Evolutionary conservation across 2,329 filamentous ascomycete genomes (phyloP).

Genomic region (Aspergillus sp.): DNA sequence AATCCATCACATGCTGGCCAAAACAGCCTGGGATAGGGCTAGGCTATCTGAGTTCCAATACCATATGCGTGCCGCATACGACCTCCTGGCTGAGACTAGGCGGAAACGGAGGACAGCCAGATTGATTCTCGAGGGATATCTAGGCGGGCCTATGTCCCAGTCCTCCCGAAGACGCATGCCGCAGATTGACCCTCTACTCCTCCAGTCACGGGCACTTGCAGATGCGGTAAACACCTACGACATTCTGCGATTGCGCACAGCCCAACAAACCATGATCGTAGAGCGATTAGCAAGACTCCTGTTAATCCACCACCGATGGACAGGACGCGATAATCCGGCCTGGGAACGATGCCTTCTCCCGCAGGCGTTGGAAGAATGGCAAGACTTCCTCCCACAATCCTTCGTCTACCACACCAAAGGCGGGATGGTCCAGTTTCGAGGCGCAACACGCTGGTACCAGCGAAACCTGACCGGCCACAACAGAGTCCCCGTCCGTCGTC

Average conservation of each 20-base stretch:
- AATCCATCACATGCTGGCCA: constrained; percentile 43
- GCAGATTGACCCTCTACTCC: constrained; percentile 6
- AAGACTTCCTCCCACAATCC: constrained; percentile 39
- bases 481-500: constrained; percentile 16
- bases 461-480: constrained; percentile 10
- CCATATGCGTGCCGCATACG: constrained; percentile 26
- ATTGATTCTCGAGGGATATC: constrained; percentile 16
- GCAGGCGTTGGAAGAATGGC: constrained; percentile 44
- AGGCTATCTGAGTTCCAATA: constrained; percentile 17
- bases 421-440: constrained; percentile 38
- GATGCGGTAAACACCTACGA: constrained; percentile 30
- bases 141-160: constrained; percentile 9
- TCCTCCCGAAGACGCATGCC: not conserved
- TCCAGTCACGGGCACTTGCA: constrained; percentile 20
- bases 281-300: constrained; percentile 19
- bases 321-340: constrained; percentile 7
- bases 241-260: constrained; percentile 22
- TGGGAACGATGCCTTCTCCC: constrained; percentile 39
- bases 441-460: constrained; percentile 15
- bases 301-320: constrained; percentile 15
- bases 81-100: constrained; percentile 23
- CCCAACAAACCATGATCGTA: constrained; percentile 21
- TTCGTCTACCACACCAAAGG: constrained; percentile 32
- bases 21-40: constrained; percentile 17
- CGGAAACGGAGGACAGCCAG: constrained; percentile 21